These are phyloP conservation scores for Citrus medica DNA, from an alignment of 345 rosid species.

Conservation along the genomic window DNA sequence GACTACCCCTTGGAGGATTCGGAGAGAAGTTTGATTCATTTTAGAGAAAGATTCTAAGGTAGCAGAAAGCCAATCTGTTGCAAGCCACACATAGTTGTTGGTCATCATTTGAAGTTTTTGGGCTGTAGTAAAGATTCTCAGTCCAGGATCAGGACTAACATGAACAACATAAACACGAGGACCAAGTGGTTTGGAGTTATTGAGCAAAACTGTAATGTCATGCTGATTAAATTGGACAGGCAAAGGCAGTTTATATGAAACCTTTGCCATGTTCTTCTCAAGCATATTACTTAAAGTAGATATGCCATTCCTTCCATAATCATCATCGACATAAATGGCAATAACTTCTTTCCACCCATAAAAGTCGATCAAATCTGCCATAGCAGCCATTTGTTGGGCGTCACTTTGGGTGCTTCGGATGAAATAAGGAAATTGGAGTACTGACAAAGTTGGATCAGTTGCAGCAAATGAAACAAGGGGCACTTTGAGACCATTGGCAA, in stretches of 20 bases:
- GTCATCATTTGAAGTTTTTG: conserved; percentile 73
- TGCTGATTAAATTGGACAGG: conserved; percentile 35
- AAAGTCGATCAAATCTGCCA: conserved; percentile 58
- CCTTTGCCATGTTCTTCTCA: conserved; percentile 39
- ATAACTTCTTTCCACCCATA: conserved; percentile 80
- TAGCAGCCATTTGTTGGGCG: conserved; percentile 72
- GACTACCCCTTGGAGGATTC: conserved; percentile 56
- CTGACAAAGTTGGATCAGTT: conserved; percentile 89
- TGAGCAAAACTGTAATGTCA: conserved; percentile 38
- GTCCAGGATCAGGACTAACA: conserved; percentile 58
- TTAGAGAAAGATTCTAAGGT: conserved; percentile 60
- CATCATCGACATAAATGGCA: conserved; percentile 69
- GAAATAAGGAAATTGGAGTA: conserved; percentile 75
- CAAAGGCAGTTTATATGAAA: conserved; percentile 56
- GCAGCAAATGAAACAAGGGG: conserved; percentile 85
- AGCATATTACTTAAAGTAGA: conserved; percentile 52
- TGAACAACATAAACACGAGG: conserved; percentile 82
- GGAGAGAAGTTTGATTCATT: conserved; percentile 22
- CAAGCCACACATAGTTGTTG: conserved; percentile 64
- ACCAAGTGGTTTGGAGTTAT: conserved; percentile 45
- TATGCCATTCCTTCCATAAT: conserved; percentile 78
- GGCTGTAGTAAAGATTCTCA: conserved; percentile 56
- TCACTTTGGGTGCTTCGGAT: conserved; percentile 72
- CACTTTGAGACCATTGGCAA: conserved; percentile 62
- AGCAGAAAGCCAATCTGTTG: conserved; percentile 89